These are phyloP conservation scores for Populus hybrid DNA, from an alignment of 441 rosid genomes.

Conservation along the genomic window DNA sequence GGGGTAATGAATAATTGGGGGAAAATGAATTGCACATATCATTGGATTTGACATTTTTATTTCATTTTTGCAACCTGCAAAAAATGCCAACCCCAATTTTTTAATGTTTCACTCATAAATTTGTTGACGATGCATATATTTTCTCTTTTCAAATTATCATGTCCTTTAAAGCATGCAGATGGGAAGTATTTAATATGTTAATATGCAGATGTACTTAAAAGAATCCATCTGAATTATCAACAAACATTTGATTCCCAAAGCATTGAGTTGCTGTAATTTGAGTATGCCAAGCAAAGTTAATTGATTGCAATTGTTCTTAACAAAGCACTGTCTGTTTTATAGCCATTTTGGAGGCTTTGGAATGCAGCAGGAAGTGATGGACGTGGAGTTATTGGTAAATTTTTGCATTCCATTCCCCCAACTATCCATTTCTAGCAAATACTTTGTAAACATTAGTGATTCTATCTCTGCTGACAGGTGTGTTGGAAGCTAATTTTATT, in stretches of 20 bases:
- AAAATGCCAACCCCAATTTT: no score
- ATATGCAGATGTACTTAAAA: not conserved
- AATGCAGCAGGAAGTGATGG: conserved; percentile 93
- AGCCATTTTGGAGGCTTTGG: conserved; percentile 99
- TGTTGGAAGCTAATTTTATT: conserved; percentile 87
- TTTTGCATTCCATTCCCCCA: conserved; percentile 8
- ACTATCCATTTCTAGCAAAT: conserved; percentile 9
- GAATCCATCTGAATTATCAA: not conserved
- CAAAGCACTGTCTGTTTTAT: conserved; percentile 17
- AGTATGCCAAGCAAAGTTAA: not conserved
- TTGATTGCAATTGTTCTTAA: not conserved
- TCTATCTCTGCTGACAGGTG: conserved; percentile 48
- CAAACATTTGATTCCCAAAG: not conserved
- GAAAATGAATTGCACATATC: no score
- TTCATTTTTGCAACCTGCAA: no score
- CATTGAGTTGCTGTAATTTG: no score
- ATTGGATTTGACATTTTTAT: no score
- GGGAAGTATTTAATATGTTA: not conserved
- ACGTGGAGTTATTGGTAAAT: conserved; percentile 93
- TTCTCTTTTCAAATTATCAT: not conserved
- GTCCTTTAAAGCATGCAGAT: not conserved
- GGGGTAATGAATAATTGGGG: no score
- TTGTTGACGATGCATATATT: not conserved
- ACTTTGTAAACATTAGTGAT: conserved; percentile 14
- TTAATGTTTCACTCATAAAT: no score